Conservation (phyloP, 2,329 filamentous ascomycete genomes). For the Fusarium circinatum region DNA sequence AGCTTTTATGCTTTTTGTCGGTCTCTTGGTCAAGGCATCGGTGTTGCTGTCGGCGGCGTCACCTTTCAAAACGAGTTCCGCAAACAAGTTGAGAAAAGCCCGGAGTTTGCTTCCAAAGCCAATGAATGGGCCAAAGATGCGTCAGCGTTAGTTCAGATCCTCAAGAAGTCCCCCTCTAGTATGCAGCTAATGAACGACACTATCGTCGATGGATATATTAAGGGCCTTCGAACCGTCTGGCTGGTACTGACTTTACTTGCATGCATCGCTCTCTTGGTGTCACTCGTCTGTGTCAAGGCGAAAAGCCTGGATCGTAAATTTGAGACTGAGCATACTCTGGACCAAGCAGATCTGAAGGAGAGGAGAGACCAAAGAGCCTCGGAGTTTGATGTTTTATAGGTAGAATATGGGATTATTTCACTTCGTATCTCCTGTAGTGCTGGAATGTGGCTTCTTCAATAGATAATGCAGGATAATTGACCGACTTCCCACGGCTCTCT, state of each 20-base stretch:
- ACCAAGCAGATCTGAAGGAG: background rate
- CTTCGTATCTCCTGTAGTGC: background rate
- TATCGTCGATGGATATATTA: constrained; percentile 48
- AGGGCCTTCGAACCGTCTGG: constrained; percentile 49
- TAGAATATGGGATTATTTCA: background rate
- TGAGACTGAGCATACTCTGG: constrained; percentile 36
- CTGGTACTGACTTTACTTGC: constrained; percentile 46
- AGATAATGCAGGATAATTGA: background rate
- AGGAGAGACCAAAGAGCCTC: constrained; percentile 3
- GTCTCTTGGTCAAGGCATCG: constrained; percentile 72
- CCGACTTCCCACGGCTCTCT: background rate
- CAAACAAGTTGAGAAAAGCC: constrained; percentile 58
- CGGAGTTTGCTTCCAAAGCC: constrained; percentile 55
- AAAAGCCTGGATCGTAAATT: constrained; percentile 40
- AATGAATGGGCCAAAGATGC: constrained; percentile 65
- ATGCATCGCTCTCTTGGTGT: constrained; percentile 34
- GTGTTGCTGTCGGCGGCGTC: constrained; percentile 73
- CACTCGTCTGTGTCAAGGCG: constrained; percentile 25
- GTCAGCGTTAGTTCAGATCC: constrained; percentile 63
- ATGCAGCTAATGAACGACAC: constrained; percentile 34
- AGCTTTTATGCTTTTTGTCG: constrained; percentile 71
- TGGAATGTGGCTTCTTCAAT: background rate
- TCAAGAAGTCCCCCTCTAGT: constrained; percentile 53
- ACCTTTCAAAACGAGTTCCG: constrained; percentile 75
- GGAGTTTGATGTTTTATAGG: constrained; percentile 20